Evolutionary conservation across 106 monocot species (phyloP).

Genomic region (Dendrobium chrysotoxum): DNA sequence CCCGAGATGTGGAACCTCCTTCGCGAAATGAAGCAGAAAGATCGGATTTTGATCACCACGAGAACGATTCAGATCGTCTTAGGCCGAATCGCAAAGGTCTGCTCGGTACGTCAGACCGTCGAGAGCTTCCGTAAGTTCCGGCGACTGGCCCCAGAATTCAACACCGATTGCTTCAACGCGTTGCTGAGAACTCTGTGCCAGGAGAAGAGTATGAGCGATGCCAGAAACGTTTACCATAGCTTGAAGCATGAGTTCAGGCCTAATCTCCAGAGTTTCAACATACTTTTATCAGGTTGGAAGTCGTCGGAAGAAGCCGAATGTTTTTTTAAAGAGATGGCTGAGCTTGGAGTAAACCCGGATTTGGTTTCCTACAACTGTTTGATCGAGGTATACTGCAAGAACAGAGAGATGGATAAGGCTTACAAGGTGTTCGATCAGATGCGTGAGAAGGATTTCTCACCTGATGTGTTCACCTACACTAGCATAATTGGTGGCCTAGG

Average conservation of each 20-base stretch:
- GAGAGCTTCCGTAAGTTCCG: slow-evolving; percentile 53
- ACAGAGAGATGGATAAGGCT: slow-evolving; percentile 44
- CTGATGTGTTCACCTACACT: slow-evolving; percentile 71
- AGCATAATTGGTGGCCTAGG: slow-evolving; percentile 85
- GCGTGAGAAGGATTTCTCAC: slow-evolving; percentile 42
- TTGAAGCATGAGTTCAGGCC: slow-evolving; percentile 68
- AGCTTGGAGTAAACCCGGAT: slow-evolving; percentile 53
- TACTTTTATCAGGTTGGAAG: slow-evolving; percentile 72
- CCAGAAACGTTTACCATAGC: slow-evolving; percentile 60
- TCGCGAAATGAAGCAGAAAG: slow-evolving; percentile 21
- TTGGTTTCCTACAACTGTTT: slow-evolving; percentile 76
- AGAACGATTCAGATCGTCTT: slow-evolving; percentile 54
- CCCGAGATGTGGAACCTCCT: slow-evolving; percentile 39
- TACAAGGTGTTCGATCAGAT: slow-evolving; percentile 26
- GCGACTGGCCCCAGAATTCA: slow-evolving; percentile 22
- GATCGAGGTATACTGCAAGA: slow-evolving; percentile 83
- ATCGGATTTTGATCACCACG: slow-evolving; percentile 37
- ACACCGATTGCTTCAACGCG: slow-evolving; percentile 64
- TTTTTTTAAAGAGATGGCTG: slow-evolving; percentile 66
- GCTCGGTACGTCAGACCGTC: slow-evolving; percentile 71
- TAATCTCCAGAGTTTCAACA: slow-evolving; percentile 67
- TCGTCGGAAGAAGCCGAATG: slow-evolving; percentile 58
- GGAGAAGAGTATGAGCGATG: slow-evolving; percentile 83
- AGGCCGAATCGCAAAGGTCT: slow-evolving; percentile 68
- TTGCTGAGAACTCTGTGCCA: slow-evolving; percentile 67